phyloP scores from a whole-genome alignment of 805 yeast genomes.

The Ogataea angusta region DNA sequence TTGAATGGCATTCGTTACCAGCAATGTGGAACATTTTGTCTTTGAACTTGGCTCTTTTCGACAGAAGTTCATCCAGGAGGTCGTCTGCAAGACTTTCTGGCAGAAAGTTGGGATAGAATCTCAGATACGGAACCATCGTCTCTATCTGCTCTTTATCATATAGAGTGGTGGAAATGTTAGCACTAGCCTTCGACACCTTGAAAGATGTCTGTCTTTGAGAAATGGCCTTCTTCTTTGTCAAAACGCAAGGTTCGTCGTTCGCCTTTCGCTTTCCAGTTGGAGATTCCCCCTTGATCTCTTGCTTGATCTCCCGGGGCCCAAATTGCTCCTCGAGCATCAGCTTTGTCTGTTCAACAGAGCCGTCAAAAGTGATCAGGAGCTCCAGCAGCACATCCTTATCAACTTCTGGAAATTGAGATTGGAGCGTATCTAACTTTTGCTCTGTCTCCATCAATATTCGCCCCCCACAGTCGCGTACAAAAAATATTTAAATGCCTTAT shows the following conservation, averaged over 20 bases:
- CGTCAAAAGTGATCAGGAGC: constrained; percentile 50
- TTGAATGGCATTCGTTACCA: constrained; percentile 57
- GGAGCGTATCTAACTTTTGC: constrained; percentile 36
- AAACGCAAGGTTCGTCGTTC: too few relatives aligned
- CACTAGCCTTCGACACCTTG: neutral
- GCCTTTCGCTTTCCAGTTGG: too few relatives aligned
- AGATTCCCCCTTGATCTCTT: too few relatives aligned
- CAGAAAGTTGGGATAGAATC: constrained; percentile 49
- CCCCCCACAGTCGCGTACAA: constrained; percentile 3
- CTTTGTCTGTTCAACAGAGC: constrained; percentile 44
- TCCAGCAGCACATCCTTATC: constrained; percentile 45
- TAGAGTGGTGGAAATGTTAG: constrained; percentile 26
- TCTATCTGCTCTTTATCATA: constrained; percentile 49
- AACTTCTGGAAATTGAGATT: constrained; percentile 40
- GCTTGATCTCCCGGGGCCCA: neutral
- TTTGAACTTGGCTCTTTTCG: constrained; percentile 39
- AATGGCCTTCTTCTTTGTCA: neutral
- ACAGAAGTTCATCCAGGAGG: constrained; percentile 41
- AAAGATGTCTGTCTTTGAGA: neutral
- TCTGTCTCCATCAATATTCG: constrained; percentile 33
- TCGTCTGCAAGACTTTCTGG: constrained; percentile 47
- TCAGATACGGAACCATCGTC: constrained; percentile 45
- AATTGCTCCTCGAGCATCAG: constrained; percentile 38
- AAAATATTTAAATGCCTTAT: neutral
- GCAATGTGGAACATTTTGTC: constrained; percentile 55